Percentiles rank a stretch among this genome's conserved stretches.
Evolutionary conservation across 495 filamentous ascomycete genomes (phyloP).

Genomic region (Hapsidospora chrysogenum): DNA sequence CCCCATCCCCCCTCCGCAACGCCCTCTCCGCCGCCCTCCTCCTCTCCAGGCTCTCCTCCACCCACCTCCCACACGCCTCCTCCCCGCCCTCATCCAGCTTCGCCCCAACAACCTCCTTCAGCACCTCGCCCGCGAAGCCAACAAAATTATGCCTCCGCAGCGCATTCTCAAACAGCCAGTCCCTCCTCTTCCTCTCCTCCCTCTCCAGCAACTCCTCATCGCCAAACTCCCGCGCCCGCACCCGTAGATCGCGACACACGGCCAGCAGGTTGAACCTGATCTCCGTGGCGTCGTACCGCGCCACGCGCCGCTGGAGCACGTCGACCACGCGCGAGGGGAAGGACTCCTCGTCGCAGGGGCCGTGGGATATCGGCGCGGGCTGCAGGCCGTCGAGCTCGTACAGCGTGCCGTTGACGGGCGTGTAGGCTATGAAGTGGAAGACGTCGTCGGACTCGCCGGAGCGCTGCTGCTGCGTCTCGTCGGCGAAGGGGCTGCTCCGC

Average conservation of each 20-base stretch:
- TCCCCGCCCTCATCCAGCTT: conserved; percentile 49
- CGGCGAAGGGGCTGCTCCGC: conserved; percentile 71
- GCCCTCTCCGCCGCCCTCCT: conserved; percentile 36
- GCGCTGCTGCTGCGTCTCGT: conserved; percentile 57
- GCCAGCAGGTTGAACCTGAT: conserved; percentile 94
- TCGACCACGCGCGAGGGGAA: conserved; percentile 77
- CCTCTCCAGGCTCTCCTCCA: conserved; percentile 57
- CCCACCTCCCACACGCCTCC: conserved; percentile 59
- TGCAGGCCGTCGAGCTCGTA: conserved; percentile 96
- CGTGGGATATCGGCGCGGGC: conserved; percentile 81
- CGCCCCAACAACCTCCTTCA: conserved; percentile 61
- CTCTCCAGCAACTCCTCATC: conserved; percentile 60
- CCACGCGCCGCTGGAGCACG: conserved; percentile 70
- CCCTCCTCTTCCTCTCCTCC: conserved; percentile 70
- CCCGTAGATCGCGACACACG: conserved; percentile 66
- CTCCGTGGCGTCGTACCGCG: conserved; percentile 68
- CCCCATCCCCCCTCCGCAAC: conserved; percentile 23
- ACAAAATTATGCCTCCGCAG: conserved; percentile 89
- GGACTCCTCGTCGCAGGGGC: conserved; percentile 42
- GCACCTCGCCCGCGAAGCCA: conserved; percentile 79
- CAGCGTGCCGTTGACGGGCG: conserved; percentile 54
- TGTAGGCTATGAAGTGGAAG: conserved; percentile 97
- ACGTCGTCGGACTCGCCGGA: conserved; percentile 57
- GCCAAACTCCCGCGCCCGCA: conserved; percentile 62
- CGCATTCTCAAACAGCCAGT: conserved; percentile 94